Conservation (phyloP, 257 asterid species). For the Perilla frutescens region DNA sequence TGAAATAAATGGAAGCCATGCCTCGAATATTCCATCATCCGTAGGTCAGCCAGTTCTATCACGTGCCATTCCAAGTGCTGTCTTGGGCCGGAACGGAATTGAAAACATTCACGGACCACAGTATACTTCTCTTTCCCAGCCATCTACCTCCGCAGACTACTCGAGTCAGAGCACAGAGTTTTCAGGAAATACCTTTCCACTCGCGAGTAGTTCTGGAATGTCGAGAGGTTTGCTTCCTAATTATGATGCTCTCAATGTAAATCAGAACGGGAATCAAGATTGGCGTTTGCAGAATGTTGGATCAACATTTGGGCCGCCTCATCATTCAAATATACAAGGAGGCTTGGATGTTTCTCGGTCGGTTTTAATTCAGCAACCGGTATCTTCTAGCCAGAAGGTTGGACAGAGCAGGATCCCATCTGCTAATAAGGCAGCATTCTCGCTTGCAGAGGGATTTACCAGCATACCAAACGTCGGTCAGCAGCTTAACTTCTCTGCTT, state of each 20-base stretch:
- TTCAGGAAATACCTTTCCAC: slow-evolving; percentile 45
- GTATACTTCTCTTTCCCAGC: slow-evolving; percentile 47
- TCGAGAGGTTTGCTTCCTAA: slow-evolving; percentile 49
- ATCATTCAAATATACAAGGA: slow-evolving; percentile 45
- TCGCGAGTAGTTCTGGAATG: slow-evolving; percentile 46
- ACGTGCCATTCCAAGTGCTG: slow-evolving; percentile 42
- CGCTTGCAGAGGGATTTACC: slow-evolving; percentile 38
- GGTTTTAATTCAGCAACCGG: slow-evolving; percentile 47
- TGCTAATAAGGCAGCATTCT: slow-evolving; percentile 39
- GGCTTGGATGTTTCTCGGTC: slow-evolving; percentile 46
- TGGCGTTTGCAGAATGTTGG: slow-evolving; percentile 62
- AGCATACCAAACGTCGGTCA: slow-evolving; percentile 38
- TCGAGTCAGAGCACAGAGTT: slow-evolving; percentile 51
- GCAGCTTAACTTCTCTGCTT: slow-evolving; percentile 40
- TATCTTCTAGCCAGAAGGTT: slow-evolving; percentile 46
- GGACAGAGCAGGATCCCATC: slow-evolving; percentile 41
- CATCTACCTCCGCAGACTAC: slow-evolving; percentile 56
- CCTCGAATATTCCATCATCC: slow-evolving; percentile 45
- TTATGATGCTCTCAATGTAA: slow-evolving; percentile 54
- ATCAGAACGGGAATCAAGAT: slow-evolving; percentile 54
- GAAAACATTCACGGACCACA: slow-evolving; percentile 44
- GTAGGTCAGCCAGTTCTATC: slow-evolving; percentile 48
- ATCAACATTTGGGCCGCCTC: slow-evolving; percentile 45
- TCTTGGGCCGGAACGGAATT: slow-evolving; percentile 46
- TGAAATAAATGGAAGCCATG: slow-evolving; percentile 48